Evolutionary conservation across 805 yeast species (phyloP).

Genomic region (Maudiozyma barnettii): DNA sequence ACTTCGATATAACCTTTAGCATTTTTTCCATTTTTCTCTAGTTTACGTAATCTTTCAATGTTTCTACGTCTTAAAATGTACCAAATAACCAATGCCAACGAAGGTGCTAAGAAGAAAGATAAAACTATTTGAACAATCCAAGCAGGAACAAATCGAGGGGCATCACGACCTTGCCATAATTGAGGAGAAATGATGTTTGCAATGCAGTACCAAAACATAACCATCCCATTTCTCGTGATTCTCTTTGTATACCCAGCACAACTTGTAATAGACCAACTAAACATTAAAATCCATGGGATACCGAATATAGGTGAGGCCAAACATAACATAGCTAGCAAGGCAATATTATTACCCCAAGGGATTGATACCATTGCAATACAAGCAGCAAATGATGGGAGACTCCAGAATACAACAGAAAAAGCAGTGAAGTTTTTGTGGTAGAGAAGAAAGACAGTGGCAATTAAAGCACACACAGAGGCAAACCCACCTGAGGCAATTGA

Average conservation of each 20-base stretch:
- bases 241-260: conserved; percentile 45
- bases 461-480: conserved; percentile 33
- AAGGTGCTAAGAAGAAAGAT: conserved; percentile 40
- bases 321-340: conserved; percentile 38
- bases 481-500: conserved; percentile 47
- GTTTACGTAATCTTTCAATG: conserved; percentile 28
- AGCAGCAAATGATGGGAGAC: conserved; percentile 37
- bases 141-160: conserved; percentile 38
- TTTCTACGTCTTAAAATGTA: conserved; percentile 39
- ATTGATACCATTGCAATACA: conserved; percentile 38
- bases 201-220: conserved; percentile 38
- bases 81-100: conserved; percentile 36
- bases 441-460: conserved; percentile 31
- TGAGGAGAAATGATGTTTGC: conserved; percentile 50
- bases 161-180: conserved; percentile 40
- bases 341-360: conserved; percentile 37
- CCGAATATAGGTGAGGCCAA: conserved; percentile 40
- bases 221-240: conserved; percentile 36
- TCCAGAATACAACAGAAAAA: conserved; percentile 31
- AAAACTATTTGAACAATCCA: conserved; percentile 50
- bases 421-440: conserved; percentile 33
- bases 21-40: conserved; percentile 9
- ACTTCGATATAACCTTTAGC: conserved; percentile 19
- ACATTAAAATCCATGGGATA: conserved; percentile 33
- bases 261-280: conserved; percentile 29